phyloP scores from a whole-genome alignment of 805 yeast species.

The Saturnispora quitensis region DNA sequence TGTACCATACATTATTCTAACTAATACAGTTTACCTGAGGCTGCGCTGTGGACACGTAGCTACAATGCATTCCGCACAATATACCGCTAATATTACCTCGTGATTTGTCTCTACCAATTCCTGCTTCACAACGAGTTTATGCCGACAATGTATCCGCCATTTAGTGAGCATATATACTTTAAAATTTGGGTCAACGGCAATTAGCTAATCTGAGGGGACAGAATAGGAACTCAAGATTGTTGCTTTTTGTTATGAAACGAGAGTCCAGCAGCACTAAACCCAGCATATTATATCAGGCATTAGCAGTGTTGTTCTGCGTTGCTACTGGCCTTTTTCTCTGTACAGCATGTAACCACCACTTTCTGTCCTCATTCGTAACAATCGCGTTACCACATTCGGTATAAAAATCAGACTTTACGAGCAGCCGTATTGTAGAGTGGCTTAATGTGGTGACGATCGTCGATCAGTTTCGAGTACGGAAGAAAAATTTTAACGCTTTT shows the following conservation, averaged over 20 bases:
- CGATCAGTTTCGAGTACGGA: not conserved
- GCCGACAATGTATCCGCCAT: too few relatives aligned
- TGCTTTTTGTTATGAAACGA: not conserved
- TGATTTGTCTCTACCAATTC: too few relatives aligned
- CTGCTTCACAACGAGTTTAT: too few relatives aligned
- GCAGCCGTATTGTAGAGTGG: not conserved
- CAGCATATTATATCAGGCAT: not conserved
- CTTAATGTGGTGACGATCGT: not conserved
- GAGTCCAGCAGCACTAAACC: not conserved
- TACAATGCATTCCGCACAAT: too few relatives aligned
- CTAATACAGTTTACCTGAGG: too few relatives aligned
- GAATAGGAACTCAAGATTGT: not conserved
- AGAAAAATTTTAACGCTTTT: not conserved
- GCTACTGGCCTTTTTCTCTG: not conserved
- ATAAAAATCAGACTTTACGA: not conserved
- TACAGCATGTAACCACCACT: not conserved
- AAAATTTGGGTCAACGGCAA: too few relatives aligned
- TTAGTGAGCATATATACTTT: too few relatives aligned
- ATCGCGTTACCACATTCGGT: not conserved
- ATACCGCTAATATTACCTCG: too few relatives aligned
- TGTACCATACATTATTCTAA: too few relatives aligned
- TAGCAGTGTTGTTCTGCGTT: not conserved
- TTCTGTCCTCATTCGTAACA: not conserved
- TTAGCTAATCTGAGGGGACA: not conserved
- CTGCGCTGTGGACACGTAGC: too few relatives aligned